Percentiles rank a stretch among this genome's conserved stretches.
Conservation (phyloP, 176 grass and related monocot genomes). For the Microstegium vimineum region DNA sequence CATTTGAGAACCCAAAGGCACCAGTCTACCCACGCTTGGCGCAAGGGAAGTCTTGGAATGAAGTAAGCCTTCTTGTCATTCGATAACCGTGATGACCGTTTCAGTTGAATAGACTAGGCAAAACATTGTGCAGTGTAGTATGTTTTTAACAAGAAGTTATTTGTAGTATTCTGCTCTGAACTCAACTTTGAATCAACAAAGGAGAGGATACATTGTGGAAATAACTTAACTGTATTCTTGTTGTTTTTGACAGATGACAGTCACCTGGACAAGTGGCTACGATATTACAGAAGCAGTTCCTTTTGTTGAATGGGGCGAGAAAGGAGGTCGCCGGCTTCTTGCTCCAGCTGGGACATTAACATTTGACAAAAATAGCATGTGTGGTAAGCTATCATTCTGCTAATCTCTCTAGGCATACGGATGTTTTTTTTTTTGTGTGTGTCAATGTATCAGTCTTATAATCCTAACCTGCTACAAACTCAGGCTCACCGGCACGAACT, state of each 20-base stretch:
- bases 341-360: slow-evolving; percentile 79
- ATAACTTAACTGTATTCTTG: neutral
- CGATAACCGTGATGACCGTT: neutral
- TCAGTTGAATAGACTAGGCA: neutral
- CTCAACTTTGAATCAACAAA: neutral
- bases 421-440: too few relatives aligned
- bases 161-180: neutral
- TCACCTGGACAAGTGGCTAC: slow-evolving; percentile 93
- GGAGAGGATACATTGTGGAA: neutral
- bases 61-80: slow-evolving; percentile 48
- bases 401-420: neutral
- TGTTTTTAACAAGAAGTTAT: neutral
- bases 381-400: slow-evolving; percentile 35
- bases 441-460: neutral
- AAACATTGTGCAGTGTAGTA: neutral
- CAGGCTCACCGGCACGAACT: slow-evolving; percentile 74
- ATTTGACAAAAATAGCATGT: slow-evolving; percentile 79
- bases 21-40: slow-evolving; percentile 74
- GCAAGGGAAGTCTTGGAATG: slow-evolving; percentile 77
- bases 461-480: slow-evolving; percentile 26
- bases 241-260: slow-evolving; percentile 51
- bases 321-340: slow-evolving; percentile 33
- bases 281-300: slow-evolving; percentile 57
- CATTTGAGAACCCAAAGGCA: slow-evolving; percentile 69
- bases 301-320: slow-evolving; percentile 76